Evolutionary conservation across 108 stramenopile genomes (phyloP).

Genomic region (Aurantiochytrium sp.): DNA sequence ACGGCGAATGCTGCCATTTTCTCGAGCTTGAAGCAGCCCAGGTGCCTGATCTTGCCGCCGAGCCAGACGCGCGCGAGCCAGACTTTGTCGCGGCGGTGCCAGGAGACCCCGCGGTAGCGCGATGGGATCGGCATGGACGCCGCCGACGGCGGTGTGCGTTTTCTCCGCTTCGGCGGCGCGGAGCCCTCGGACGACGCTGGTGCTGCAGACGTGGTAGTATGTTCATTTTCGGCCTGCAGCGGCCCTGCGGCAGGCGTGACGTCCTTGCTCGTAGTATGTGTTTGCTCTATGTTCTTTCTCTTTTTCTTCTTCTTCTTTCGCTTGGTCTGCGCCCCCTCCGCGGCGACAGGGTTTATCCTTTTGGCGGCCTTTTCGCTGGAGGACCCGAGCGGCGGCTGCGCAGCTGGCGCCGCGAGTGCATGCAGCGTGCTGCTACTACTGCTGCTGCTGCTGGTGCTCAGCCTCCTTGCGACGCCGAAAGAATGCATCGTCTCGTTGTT

Average conservation of each 20-base stretch:
- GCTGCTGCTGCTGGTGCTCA: not conserved
- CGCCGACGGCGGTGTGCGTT: not conserved
- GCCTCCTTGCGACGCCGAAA: too few species aligned
- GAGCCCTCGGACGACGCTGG: not conserved
- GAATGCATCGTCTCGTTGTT: too few species aligned
- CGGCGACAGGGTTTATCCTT: too few species aligned
- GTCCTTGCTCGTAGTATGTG: too few species aligned
- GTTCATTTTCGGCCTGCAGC: too few species aligned
- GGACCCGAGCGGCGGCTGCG: too few species aligned
- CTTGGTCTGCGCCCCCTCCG: too few species aligned
- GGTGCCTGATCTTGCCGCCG: not conserved
- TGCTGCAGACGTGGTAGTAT: not conserved
- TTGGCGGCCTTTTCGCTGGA: too few species aligned
- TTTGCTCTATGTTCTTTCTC: too few species aligned
- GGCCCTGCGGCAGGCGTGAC: too few species aligned
- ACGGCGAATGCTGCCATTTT: slow-evolving; percentile 2
- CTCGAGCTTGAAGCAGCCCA: slow-evolving; percentile 22
- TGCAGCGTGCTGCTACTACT: not conserved
- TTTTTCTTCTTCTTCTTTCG: too few species aligned
- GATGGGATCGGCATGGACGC: not conserved
- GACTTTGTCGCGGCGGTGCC: slow-evolving; percentile 25
- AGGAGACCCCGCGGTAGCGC: slow-evolving; percentile 3
- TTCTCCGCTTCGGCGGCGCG: not conserved
- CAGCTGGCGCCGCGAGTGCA: not conserved
- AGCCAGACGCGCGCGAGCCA: slow-evolving; percentile 26